Evolutionary conservation across 2,329 filamentous ascomycete species (phyloP).

Genomic region (Pyrenophora graminea): DNA sequence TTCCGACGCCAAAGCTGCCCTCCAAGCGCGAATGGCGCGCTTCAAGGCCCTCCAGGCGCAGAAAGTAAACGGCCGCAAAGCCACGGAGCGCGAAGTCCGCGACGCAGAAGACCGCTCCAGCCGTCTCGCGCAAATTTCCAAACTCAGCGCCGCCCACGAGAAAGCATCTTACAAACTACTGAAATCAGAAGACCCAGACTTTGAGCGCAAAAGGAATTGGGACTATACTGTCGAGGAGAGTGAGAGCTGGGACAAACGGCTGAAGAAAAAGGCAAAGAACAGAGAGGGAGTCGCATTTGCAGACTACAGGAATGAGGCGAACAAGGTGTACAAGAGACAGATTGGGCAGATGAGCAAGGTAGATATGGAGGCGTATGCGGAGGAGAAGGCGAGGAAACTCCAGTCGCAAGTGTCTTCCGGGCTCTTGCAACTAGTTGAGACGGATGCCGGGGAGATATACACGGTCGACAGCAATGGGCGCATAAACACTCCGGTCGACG

Average conservation of each 20-base stretch:
- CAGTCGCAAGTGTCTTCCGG: conserved; percentile 83
- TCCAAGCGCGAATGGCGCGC: conserved; percentile 60
- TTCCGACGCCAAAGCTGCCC: conserved; percentile 37
- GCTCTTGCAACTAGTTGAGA: conserved; percentile 90
- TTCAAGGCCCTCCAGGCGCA: conserved; percentile 88
- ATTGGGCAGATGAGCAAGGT: conserved; percentile 71
- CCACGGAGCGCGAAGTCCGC: conserved; percentile 57
- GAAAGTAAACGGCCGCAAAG: conserved; percentile 60
- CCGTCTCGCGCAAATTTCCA: conserved; percentile 64
- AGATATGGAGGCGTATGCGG: conserved; percentile 82
- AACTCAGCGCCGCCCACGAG: conserved; percentile 82
- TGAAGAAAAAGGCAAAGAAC: conserved; percentile 81
- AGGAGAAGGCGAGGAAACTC: conserved; percentile 81
- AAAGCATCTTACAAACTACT: conserved; percentile 90
- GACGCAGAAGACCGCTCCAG: conserved; percentile 37
- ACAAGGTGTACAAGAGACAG: conserved; percentile 93
- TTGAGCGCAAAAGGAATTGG: conserved; percentile 97
- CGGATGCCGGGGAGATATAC: conserved; percentile 83
- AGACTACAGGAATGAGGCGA: conserved; percentile 84
- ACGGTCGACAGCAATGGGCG: conserved; percentile 89
- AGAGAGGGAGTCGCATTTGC: conserved; percentile 87
- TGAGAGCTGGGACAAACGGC: conserved; percentile 88
- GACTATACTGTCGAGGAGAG: conserved; percentile 97
- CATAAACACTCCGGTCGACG: conserved; percentile 88
- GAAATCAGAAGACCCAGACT: conserved; percentile 91